Evolutionary conservation across 495 filamentous ascomycete species (phyloP), one percentile per base, ranked within the genome.

Genomic region (Tetracladium marchalianum): DNA sequence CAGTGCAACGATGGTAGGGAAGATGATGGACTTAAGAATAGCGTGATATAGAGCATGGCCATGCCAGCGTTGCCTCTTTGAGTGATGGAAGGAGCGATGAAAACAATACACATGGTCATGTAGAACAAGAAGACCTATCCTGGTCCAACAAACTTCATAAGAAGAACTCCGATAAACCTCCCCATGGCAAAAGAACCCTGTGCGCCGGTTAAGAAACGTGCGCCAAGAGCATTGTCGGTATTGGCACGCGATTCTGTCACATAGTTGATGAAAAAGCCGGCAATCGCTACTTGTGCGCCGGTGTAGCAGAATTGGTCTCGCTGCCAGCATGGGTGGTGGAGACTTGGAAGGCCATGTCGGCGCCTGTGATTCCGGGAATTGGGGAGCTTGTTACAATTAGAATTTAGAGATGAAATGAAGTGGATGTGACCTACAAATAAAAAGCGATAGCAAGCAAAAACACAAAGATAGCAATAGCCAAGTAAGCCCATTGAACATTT

Each of bases 1-100:
- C 24, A 82, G 65, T 0, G 77, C 74, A 44, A 81, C 70, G 50
- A 82, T 80, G 5, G 78, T 80, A 1, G 78, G 78, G 62, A 80
- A 80, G 40, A 73, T 76, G 47, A 78, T 70, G 4, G 69, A 73
- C 57, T 81, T 75, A 53, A 81, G 64, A 81, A 81, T 11, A 80
- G 68, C 11, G 68, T 69, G 37, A 74, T 31, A 50, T 68, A 77
- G 9, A 81, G 61, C 66, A 76, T 73, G 52, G 66, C 68, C 41
- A 81, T 50, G 17, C 75, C 77, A 3, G 63, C 58, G 39, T 75
- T 61, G 1, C 63, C 64, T 4, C 50, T 48, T 6, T 56, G 50
- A 10, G 61, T 62, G 17, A 66, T 60, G 17, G 43, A 41, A 3
- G 61, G 47, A 11, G 56, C 44, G 18, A 53, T 53, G 56, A 66